Evolutionary conservation across 2,329 filamentous ascomycete genomes (phyloP).

Genomic region (Calycina marina): DNA sequence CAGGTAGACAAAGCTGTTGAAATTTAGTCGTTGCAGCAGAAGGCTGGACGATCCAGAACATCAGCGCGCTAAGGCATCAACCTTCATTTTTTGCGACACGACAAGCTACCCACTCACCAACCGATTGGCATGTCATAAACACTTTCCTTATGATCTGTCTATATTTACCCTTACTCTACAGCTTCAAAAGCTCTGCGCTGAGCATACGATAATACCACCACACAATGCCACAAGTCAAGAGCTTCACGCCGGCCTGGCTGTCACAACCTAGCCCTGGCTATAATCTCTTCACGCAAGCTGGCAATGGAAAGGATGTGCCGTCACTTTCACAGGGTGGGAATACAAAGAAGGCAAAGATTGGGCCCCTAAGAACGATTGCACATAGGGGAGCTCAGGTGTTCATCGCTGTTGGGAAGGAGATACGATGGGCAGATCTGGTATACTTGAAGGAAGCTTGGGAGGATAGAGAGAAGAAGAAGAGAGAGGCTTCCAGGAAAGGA

Average conservation of each 20-base stretch:
- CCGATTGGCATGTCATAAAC: slow-evolving; percentile 6
- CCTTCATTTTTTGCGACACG: too few species aligned
- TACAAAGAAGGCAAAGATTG: slow-evolving; percentile 28
- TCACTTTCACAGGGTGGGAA: slow-evolving; percentile 10
- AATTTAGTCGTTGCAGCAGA: too few species aligned
- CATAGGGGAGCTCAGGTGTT: slow-evolving; percentile 78
- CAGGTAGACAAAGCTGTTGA: too few species aligned
- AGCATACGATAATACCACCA: slow-evolving; percentile 8
- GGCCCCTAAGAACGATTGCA: slow-evolving; percentile 56
- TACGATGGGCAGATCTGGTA: slow-evolving; percentile 79
- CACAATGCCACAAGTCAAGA: slow-evolving; percentile 72
- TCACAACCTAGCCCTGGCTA: slow-evolving; percentile 63
- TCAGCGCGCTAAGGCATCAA: too few species aligned
- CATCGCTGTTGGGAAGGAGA: slow-evolving; percentile 73
- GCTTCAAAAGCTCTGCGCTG: slow-evolving; percentile 8
- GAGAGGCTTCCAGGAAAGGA: slow-evolving; percentile 5
- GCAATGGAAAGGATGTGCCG: slow-evolving; percentile 17
- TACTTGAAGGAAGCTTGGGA: slow-evolving; percentile 55
- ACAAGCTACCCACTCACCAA: slow-evolving; percentile 5
- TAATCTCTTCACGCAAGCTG: slow-evolving; percentile 51
- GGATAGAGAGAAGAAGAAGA: slow-evolving; percentile 21
- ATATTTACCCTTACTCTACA: slow-evolving; percentile 4
- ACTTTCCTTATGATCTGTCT: slow-evolving; percentile 4
- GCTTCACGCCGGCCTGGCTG: slow-evolving; percentile 80
- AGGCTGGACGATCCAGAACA: too few species aligned